Evolutionary conservation across 108 stramenopile genomes (phyloP), one percentile per base, ranked within the genome.

Genomic region (Craspedostauros australis): DNA sequence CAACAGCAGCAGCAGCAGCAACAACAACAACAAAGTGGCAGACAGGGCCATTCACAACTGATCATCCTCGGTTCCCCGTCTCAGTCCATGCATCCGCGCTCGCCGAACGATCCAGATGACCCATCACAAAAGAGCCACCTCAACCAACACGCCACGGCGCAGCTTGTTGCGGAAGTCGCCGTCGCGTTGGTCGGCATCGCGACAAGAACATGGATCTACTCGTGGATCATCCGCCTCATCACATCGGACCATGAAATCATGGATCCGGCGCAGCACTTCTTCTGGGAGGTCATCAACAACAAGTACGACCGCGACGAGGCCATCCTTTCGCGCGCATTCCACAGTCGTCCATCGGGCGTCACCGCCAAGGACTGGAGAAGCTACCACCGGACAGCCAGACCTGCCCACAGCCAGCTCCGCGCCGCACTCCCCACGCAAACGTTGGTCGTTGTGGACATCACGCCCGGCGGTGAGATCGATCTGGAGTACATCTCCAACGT

Each of bases 231-330:
- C 18, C 50, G 63, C 32, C 58, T 67, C n/a, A 38, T 73, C 11
- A 62, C 66, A 18, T 39, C 40, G 3, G 70, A 62, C 25, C 72
- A 76, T 48, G 78, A 77, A 43, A 39, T 70, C 2, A 65, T 72
- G n/a, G 20, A 58, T 14, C 80, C 87, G 15, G 53, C 61, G 15
- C 87, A 89, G 52, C 83, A 84, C 59, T 88, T 84, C 55, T 66
- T 81, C 11, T 84, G 83, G 66, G 91, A 93, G 66, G 59, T 73
- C 20, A 43, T 93, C 50, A 88, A 93, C 46, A 82, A 93, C 66
- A 72, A 76, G 19, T 88, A 84, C 46, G 32, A 48, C 52, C 64
- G 70, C 55, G 91, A 93, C 64, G 63, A 58, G 4, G 36, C 46
- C 2, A 80, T 84, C 9, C 59, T 86, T 57, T 27, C 42, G 1